Evolutionary conservation across 1,139 yeast species (phyloP), one percentile per base, ranked within the genome.

Genomic region (Scheffersomyces segobiensis): DNA sequence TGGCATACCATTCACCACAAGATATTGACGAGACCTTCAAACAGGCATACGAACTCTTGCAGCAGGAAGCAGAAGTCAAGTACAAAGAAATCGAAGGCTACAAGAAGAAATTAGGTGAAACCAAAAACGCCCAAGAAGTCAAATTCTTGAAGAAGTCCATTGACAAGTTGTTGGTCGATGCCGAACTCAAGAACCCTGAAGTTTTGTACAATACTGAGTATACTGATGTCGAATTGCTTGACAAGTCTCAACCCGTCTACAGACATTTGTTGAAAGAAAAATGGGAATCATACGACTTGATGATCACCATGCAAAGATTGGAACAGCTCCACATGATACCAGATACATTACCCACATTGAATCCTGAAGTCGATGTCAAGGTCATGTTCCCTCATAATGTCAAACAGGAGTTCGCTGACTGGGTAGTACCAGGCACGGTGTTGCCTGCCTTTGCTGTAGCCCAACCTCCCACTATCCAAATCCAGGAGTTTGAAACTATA

Each of bases 301-400:
- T 89, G 86, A 70, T 90, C 57, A 78, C 87, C 57, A 89, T 91
- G 91, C 98, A 95, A 77, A 87, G 98, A 77, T 75, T 96, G 60
- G 99, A 95, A 75, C 88, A 91, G 60, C 77, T 93, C 64, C 84
- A 84, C 55, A 92, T 92, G 55, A 90, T 96, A 62, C 99, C 99
- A 39, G 99, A 95, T 71, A 93, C 98, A 2, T 72, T 95, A 70
- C 96, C 98, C 24, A 92, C 98, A 0, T 75, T 95, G 59, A 87
- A 83, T n/a, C 98, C 99, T 20, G 77, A 81, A 62, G 96, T 86
- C 18, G 91, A 90, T 56, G 92, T 95, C 10, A 79, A 84, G 56
- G 72, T 96, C 54, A 88, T 86, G 73, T 95, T 95, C 71, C 88
- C 89, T 52, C 91, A 90, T 62, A 86, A 86, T 55, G 80, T 83